Conservation (phyloP, 2,329 filamentous ascomycete species). For the Claviceps humidiphila region DNA sequence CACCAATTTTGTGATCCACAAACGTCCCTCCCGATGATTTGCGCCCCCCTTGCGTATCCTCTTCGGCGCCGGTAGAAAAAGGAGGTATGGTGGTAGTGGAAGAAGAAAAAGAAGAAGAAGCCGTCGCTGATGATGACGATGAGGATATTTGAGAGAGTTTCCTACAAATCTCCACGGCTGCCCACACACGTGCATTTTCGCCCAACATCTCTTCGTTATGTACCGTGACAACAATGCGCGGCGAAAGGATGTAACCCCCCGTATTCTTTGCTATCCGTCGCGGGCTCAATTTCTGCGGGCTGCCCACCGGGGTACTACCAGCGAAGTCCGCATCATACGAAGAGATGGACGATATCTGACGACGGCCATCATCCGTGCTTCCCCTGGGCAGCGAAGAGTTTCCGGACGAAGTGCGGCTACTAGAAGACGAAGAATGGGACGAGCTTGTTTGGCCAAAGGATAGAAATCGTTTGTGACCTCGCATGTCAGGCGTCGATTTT, state of each 20-base stretch:
- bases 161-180: constrained; percentile 33
- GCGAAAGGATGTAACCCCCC: constrained; percentile 22
- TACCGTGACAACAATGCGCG: constrained; percentile 29
- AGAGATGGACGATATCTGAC: constrained; percentile 2
- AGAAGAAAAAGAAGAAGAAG: not conserved
- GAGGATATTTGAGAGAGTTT: constrained; percentile 18
- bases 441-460: constrained; percentile 3
- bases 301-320: not conserved
- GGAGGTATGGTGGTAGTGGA: not conserved
- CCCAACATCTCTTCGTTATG: constrained; percentile 24
- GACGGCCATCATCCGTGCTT: not conserved
- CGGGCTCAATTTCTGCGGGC: constrained; percentile 1
- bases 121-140: not conserved
- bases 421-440: constrained; percentile 1
- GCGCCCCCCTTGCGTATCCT: not conserved
- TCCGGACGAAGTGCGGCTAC: constrained; percentile 1
- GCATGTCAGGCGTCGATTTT: constrained; percentile 6
- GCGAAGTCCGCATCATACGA: not conserved
- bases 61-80: not conserved
- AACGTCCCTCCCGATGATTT: constrained; percentile 5
- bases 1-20: constrained; percentile 12
- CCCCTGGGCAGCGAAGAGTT: not conserved
- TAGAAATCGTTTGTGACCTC: constrained; percentile 1
- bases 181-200: constrained; percentile 28
- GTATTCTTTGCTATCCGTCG: constrained; percentile 5